These are phyloP conservation scores for Aspergillus eucalypticola DNA, from an alignment of 2,329 filamentous ascomycete genomes.

Conservation along the genomic window DNA sequence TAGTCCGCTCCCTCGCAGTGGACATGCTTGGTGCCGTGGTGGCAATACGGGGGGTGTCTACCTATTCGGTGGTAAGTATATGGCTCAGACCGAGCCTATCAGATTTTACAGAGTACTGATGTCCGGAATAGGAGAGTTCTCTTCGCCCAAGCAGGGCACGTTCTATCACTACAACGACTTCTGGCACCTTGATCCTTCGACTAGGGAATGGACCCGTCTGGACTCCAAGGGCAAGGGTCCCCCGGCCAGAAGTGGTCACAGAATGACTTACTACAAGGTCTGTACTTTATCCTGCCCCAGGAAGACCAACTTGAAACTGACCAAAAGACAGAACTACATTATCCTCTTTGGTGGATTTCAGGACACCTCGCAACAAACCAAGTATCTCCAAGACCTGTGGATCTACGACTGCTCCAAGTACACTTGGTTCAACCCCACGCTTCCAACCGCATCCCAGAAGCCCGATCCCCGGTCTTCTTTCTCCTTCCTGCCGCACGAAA, in stretches of 20 bases:
- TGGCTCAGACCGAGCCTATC: not conserved
- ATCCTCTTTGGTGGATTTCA: slow-evolving; percentile 96
- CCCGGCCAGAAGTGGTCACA: slow-evolving; percentile 83
- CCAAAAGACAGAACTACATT: slow-evolving; percentile 69
- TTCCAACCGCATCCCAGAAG: slow-evolving; percentile 78
- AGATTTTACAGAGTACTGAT: slow-evolving; percentile 7
- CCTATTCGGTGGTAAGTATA: slow-evolving; percentile 70
- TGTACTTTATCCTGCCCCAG: not conserved
- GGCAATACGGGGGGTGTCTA: slow-evolving; percentile 84
- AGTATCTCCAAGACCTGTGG: slow-evolving; percentile 92
- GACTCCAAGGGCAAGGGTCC: slow-evolving; percentile 74
- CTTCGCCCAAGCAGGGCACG: slow-evolving; percentile 92
- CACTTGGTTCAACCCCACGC: slow-evolving; percentile 74
- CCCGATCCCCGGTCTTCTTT: slow-evolving; percentile 91
- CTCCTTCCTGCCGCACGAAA: slow-evolving; percentile 85
- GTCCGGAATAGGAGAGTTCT: slow-evolving; percentile 71
- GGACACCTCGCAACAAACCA: slow-evolving; percentile 91
- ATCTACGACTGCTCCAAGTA: slow-evolving; percentile 89
- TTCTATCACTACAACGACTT: slow-evolving; percentile 99
- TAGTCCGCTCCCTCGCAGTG: slow-evolving; percentile 82
- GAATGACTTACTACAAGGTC: slow-evolving; percentile 91
- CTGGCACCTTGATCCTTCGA: slow-evolving; percentile 83
- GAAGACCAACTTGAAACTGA: not conserved
- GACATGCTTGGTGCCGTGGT: slow-evolving; percentile 91
- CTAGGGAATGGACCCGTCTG: slow-evolving; percentile 86